Evolutionary conservation across 768 basidiomycete species (phyloP).

Genomic region (Hericium rajendrae): DNA sequence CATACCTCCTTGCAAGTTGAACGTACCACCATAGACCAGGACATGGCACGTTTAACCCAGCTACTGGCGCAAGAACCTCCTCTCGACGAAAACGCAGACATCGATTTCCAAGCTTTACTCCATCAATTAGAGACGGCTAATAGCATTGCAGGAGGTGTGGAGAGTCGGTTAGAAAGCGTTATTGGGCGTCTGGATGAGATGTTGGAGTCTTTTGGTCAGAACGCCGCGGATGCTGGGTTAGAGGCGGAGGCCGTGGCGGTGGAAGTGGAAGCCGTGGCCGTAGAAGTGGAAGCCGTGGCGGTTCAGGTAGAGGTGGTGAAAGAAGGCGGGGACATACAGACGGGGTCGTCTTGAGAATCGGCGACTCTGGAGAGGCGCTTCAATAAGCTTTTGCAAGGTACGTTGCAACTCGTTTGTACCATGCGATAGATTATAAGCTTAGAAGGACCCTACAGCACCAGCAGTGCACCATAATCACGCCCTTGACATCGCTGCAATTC

Average conservation of each 20-base stretch:
- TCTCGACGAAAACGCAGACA: conserved; percentile 26
- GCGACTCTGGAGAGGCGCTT: no score
- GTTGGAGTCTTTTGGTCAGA: conserved; percentile 29
- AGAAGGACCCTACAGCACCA: no score
- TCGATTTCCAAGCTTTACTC: conserved; percentile 42
- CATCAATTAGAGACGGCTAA: conserved; percentile 47
- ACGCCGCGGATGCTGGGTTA: background rate
- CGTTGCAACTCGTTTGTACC: no score
- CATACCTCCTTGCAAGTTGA: conserved; percentile 1
- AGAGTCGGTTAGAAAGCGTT: conserved; percentile 51
- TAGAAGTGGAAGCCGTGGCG: background rate
- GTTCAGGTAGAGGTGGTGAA: no score
- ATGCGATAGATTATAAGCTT: no score
- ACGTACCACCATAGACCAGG: conserved; percentile 20
- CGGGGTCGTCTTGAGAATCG: no score
- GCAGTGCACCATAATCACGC: no score
- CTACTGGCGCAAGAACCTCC: background rate
- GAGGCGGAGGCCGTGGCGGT: conserved; percentile 3
- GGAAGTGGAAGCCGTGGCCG: conserved; percentile 1
- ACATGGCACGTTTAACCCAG: conserved; percentile 23
- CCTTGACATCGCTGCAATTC: no score
- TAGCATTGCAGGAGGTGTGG: conserved; percentile 50
- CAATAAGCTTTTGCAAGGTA: no score
- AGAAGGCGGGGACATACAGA: no score
- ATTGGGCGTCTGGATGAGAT: conserved; percentile 49